phyloP scores from a whole-genome alignment of 2,329 filamentous ascomycete genomes.

The Colletotrichum spaethianum region DNA sequence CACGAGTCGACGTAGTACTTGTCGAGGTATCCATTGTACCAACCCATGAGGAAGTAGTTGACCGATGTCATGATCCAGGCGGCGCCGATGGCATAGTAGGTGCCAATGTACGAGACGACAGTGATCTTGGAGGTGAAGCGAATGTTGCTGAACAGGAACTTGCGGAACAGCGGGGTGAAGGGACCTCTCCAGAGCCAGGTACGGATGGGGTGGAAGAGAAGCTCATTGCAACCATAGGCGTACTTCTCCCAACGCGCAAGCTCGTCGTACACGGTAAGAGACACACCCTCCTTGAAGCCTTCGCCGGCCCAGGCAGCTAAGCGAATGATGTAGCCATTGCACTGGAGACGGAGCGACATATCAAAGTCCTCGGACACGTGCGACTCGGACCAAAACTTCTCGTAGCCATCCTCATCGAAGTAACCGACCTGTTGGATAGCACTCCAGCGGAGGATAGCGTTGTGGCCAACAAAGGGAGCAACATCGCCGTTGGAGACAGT shows the following conservation, averaged over 20 bases:
- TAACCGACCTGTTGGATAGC: slow-evolving; percentile 83
- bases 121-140: slow-evolving; percentile 83
- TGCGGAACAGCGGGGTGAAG: slow-evolving; percentile 83
- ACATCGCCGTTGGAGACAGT: slow-evolving; percentile 84
- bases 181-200: slow-evolving; percentile 82
- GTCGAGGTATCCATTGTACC: slow-evolving; percentile 83
- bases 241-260: slow-evolving; percentile 90
- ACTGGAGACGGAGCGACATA: slow-evolving; percentile 84
- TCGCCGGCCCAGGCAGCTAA: slow-evolving; percentile 80
- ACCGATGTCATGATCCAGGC: slow-evolving; percentile 80
- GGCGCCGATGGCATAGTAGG: slow-evolving; percentile 84
- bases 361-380: slow-evolving; percentile 88
- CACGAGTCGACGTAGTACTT: slow-evolving; percentile 86
- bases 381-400: slow-evolving; percentile 86
- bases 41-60: slow-evolving; percentile 84
- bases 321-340: slow-evolving; percentile 79
- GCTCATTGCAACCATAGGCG: slow-evolving; percentile 86
- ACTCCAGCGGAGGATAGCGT: slow-evolving; percentile 82
- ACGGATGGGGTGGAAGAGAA: slow-evolving; percentile 83
- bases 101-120: slow-evolving; percentile 83
- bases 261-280: slow-evolving; percentile 87
- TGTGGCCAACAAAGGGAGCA: slow-evolving; percentile 86
- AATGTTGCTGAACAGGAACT: slow-evolving; percentile 81
- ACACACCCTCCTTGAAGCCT: slow-evolving; percentile 88
- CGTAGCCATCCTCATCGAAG: slow-evolving; percentile 77